Evolutionary conservation across 306 rosid genomes (phyloP).

Genomic region (Cucurbita moschata): DNA sequence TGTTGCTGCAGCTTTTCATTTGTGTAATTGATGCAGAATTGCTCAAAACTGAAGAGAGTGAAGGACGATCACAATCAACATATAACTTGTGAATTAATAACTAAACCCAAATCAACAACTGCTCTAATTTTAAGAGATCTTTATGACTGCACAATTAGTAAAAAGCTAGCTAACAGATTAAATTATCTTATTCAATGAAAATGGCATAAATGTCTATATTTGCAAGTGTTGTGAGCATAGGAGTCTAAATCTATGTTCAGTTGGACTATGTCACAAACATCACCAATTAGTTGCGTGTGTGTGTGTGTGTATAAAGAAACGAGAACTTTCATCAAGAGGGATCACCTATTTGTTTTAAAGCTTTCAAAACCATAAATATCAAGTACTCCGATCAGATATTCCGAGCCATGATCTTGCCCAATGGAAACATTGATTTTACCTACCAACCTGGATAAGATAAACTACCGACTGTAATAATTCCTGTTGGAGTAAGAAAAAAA

Average conservation of each 20-base stretch:
- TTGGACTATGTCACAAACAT: conserved; percentile 1
- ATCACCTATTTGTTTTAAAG: conserved; percentile 72
- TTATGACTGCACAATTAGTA: neutral
- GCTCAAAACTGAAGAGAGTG: conserved; percentile 66
- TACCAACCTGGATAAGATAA: conserved; percentile 60
- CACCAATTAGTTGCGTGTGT: conserved; percentile 39
- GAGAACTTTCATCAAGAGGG: neutral
- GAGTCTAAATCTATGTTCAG: neutral
- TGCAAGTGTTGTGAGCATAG: neutral
- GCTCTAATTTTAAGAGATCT: neutral
- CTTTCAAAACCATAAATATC: conserved; percentile 95
- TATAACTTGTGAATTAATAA: conserved; percentile 1
- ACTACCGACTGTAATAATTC: neutral
- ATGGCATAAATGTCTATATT: neutral
- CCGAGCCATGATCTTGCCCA: conserved; percentile 72
- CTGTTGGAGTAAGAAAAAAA: neutral
- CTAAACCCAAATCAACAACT: neutral
- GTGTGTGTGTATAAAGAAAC: no score
- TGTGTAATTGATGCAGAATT: conserved; percentile 76
- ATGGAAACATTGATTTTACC: conserved; percentile 70
- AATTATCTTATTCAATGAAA: neutral
- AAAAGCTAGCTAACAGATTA: neutral
- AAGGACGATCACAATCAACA: conserved; percentile 8
- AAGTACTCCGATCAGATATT: conserved; percentile 68
- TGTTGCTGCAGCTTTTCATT: conserved; percentile 97